Base-by-base conservation (phyloP, 352 stramenopile species). In the Pythium plurisporium region DNA sequence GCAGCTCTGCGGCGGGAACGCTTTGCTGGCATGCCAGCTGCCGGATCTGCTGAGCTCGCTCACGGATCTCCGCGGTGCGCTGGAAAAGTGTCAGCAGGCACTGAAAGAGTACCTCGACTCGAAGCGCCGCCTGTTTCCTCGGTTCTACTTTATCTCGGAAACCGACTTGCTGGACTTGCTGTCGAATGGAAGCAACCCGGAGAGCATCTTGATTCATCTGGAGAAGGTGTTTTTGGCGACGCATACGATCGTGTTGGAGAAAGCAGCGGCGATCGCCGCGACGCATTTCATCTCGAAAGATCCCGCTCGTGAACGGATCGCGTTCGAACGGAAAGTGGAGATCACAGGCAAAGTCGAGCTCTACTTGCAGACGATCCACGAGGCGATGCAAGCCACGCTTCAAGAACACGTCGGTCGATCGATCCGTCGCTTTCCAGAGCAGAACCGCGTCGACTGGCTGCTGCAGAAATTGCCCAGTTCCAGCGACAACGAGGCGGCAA, bases 121-220 rank as follows among this genome's bases (percentile, higher is more conserved):
- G 1, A 96, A 97, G 52, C 77, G 93, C 1, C 73, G 89, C 0
- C 69, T 96, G 31, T 98, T 98, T 41, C 94, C 94, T 6, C 79
- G 94, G 0, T 98, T 98, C 51, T 98, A 98, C 67, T 98, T 98
- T 54, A 89, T 96, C n/a, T 97, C 89, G 0, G 93, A 97, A 63
- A 82, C 90, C 0, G 93, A 98, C 63, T 61, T 98, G 27, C 72
- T 98, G 14, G 94, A 98, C 59, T 84, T 98, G 31, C 74, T 98
- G 5, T 98, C 90, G 15, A 98, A 97, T 47, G 94, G 94, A 5
- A 94, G 72, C 41, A 74, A 76, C 10, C 94, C 93, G 3, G 73
- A 79, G 30, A 95, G 84, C 47, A 91, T 98, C 29, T 76, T 98
- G 48, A 69, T 89, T 30, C 93, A 98, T 63, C 73, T 96, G 11